These are phyloP conservation scores for Coniochaeta ligniaria DNA, from an alignment of 2,329 filamentous ascomycete genomes.

Conservation along the genomic window DNA sequence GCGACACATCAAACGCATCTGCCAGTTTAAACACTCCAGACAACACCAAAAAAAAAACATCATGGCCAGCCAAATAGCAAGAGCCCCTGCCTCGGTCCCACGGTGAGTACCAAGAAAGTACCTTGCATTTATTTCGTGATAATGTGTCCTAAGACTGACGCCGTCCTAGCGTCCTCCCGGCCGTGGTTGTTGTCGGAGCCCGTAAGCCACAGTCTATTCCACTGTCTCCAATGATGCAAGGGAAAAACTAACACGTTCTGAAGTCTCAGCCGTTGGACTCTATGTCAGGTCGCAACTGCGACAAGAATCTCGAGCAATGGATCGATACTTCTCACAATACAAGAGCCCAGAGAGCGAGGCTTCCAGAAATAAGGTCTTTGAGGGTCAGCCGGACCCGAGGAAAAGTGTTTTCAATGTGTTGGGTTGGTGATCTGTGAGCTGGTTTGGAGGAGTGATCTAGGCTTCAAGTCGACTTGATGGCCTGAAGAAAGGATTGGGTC, in stretches of 20 bases:
- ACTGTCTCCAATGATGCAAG: no score
- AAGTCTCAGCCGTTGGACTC: constrained; percentile 17
- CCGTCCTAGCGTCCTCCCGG: background rate
- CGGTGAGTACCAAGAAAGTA: background rate
- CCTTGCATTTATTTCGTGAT: no score
- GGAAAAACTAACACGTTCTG: constrained; percentile 2
- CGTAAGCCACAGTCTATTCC: background rate
- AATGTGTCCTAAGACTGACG: background rate
- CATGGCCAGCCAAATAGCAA: background rate
- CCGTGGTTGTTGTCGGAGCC: constrained; percentile 1
- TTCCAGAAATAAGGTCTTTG: constrained; percentile 22
- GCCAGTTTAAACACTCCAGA: background rate
- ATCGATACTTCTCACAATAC: constrained; percentile 29
- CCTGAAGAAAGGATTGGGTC: background rate
- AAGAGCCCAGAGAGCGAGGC: constrained; percentile 28
- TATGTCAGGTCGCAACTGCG: constrained; percentile 25
- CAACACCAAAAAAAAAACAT: background rate
- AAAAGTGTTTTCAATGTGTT: constrained; percentile 26
- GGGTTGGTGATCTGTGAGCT: constrained; percentile 16
- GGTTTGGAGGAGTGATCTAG: background rate
- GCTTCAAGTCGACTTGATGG: background rate
- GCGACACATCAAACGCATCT: background rate
- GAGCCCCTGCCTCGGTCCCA: background rate
- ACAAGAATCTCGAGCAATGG: constrained; percentile 24
- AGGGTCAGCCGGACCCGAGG: constrained; percentile 24